These are phyloP conservation scores for Trichoderma polysporum DNA, from an alignment of 2,329 filamentous ascomycete species.

Conservation along the genomic window DNA sequence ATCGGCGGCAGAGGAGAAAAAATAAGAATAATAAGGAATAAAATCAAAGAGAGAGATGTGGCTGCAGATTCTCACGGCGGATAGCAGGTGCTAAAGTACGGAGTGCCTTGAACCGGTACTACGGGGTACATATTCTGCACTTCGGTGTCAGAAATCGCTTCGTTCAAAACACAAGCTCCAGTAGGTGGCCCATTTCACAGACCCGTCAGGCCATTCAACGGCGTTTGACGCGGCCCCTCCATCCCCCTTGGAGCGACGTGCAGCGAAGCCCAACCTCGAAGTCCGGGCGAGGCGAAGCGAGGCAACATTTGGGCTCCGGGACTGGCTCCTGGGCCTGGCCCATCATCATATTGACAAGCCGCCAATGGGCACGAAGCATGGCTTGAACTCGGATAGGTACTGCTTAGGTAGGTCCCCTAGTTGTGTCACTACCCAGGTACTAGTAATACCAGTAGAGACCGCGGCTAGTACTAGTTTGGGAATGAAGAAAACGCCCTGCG, in stretches of 20 bases:
- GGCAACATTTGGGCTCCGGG: constrained; percentile 16
- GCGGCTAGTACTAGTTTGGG: background rate
- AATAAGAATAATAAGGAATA: background rate
- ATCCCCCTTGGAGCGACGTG: constrained; percentile 19
- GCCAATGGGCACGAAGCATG: background rate
- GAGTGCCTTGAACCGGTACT: background rate
- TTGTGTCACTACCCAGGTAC: background rate
- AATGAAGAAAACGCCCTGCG: background rate
- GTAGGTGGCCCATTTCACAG: constrained; percentile 1
- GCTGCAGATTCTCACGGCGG: background rate
- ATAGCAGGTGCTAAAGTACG: background rate
- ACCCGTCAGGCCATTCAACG: constrained; percentile 17
- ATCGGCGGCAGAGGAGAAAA: background rate
- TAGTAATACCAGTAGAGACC: no score
- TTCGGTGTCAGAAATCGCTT: constrained; percentile 20
- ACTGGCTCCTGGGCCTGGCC: background rate
- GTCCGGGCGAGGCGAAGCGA: constrained; percentile 12
- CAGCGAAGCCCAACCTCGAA: constrained; percentile 19
- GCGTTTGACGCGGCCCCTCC: constrained; percentile 13
- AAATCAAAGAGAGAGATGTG: background rate
- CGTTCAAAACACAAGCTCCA: constrained; percentile 12
- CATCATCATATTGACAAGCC: constrained; percentile 5
- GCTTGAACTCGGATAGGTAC: constrained; percentile 1
- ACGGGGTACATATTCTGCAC: background rate
- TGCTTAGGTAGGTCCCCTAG: constrained; percentile 12